Evolutionary conservation across 257 asterid species (phyloP).

Genomic region (Scutellaria baicalensis): DNA sequence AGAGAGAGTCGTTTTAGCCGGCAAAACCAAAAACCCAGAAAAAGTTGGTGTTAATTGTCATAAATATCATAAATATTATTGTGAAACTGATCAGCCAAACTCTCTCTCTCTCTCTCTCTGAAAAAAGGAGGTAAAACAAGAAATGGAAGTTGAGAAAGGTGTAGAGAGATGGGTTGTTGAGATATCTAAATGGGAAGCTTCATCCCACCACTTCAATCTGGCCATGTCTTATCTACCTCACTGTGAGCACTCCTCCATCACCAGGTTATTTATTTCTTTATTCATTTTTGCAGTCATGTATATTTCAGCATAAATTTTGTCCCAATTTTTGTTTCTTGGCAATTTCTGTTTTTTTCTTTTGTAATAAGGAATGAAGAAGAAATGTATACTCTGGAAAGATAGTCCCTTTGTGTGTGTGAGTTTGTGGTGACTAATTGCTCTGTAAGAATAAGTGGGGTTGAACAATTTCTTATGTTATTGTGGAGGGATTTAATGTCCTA

Average conservation of each 20-base stretch:
- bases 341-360: not conserved
- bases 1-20: too few species aligned
- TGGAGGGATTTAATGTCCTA: not conserved
- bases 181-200: conserved; percentile 62
- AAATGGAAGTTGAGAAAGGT: conserved; percentile 47
- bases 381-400: not conserved
- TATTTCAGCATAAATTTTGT: not conserved
- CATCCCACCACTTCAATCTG: conserved; percentile 36
- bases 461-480: not conserved
- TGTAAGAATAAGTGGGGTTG: not conserved
- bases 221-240: conserved; percentile 55
- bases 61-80: too few species aligned
- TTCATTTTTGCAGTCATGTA: not conserved
- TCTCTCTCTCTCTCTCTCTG: too few species aligned
- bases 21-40: too few species aligned
- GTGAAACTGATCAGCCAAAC: too few species aligned
- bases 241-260: conserved; percentile 49
- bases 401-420: not conserved
- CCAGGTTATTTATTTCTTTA: conserved; percentile 33
- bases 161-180: conserved; percentile 69
- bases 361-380: not conserved
- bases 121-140: not conserved
- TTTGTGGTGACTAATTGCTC: not conserved
- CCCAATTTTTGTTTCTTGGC: not conserved
- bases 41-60: too few species aligned